A percentile compares a stretch with the other conserved stretches of the same genome.
Conservation (phyloP, 148 eudicot genomes). For the Heliamphora exappendiculata region DNA sequence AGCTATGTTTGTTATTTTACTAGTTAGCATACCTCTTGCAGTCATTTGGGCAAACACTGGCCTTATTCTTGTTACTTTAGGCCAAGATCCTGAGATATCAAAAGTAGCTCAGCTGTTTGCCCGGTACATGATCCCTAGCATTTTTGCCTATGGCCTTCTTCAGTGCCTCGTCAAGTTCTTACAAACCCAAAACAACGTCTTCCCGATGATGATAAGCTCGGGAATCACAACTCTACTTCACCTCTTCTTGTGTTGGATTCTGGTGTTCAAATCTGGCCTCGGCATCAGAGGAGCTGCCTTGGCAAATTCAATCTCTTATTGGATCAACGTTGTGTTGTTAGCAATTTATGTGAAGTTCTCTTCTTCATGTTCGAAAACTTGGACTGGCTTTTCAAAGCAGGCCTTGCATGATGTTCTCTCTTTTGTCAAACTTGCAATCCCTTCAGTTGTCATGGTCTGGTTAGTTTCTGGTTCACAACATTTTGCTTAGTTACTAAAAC, state of each 20-base stretch:
- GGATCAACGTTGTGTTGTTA: constrained; percentile 33
- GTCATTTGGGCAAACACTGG: constrained; percentile 22
- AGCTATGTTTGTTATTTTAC: constrained; percentile 24
- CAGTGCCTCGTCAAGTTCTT: constrained; percentile 26
- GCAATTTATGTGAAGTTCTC: constrained; percentile 35
- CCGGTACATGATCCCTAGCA: constrained; percentile 25
- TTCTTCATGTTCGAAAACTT: constrained; percentile 24
- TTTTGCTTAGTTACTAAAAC: too few relatives aligned
- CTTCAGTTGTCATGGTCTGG: constrained; percentile 35
- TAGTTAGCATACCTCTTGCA: constrained; percentile 25
- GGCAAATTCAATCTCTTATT: constrained; percentile 27
- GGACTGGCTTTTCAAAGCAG: constrained; percentile 42
- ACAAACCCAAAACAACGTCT: constrained; percentile 33
- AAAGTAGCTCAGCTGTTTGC: constrained; percentile 29
- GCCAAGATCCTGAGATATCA: constrained; percentile 33
- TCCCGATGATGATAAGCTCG: constrained; percentile 29
- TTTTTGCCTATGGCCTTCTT: constrained; percentile 32
- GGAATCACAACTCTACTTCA: constrained; percentile 5
- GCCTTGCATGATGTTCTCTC: too few relatives aligned
- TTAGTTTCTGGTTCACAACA: constrained; percentile 1
- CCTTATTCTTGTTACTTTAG: constrained; percentile 6
- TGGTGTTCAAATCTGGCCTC: constrained; percentile 24
- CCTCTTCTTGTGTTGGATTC: constrained; percentile 19
- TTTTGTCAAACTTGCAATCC: constrained; percentile 19
- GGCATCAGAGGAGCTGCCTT: constrained; percentile 38